Conservation (phyloP, 2,329 filamentous ascomycete species). For the Coleophoma eucalyptorum region DNA sequence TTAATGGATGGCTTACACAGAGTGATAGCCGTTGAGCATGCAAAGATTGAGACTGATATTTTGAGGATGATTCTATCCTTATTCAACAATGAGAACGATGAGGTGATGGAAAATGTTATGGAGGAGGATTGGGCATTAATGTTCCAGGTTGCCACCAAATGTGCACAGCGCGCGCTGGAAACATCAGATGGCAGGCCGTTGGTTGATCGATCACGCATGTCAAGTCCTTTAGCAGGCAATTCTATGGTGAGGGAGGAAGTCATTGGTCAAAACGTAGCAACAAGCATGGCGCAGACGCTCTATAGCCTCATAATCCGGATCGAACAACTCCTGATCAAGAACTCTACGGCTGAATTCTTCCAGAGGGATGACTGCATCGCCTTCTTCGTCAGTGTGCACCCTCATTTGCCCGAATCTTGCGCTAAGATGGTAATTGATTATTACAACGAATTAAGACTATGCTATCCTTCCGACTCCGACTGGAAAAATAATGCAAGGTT, state of each 20-base stretch:
- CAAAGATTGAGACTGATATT: constrained; percentile 26
- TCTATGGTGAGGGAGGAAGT: constrained; percentile 15
- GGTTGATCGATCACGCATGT: constrained; percentile 12
- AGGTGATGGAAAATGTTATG: constrained; percentile 50
- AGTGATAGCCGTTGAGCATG: constrained; percentile 32
- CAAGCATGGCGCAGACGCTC: constrained; percentile 22
- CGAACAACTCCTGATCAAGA: constrained; percentile 29
- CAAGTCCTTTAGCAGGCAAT: constrained; percentile 7
- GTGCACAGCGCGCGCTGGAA: constrained; percentile 31
- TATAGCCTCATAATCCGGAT: constrained; percentile 25
- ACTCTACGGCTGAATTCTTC: constrained; percentile 46
- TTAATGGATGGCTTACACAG: constrained; percentile 54
- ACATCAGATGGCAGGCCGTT: constrained; percentile 21
- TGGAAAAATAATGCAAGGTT: constrained; percentile 63
- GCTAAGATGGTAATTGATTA: constrained; percentile 63
- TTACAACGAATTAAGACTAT: constrained; percentile 65
- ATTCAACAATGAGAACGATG: constrained; percentile 48
- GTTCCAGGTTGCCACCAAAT: constrained; percentile 55
- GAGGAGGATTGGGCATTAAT: constrained; percentile 65
- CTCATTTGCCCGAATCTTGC: constrained; percentile 59
- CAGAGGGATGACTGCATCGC: constrained; percentile 64
- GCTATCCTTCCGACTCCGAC: constrained; percentile 65
- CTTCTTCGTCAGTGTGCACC: constrained; percentile 61
- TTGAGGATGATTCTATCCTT: constrained; percentile 43
- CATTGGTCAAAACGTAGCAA: constrained; percentile 14